phyloP scores from a whole-genome alignment of 371 early-diverging fungal species.

The Nematocida sp. region DNA sequence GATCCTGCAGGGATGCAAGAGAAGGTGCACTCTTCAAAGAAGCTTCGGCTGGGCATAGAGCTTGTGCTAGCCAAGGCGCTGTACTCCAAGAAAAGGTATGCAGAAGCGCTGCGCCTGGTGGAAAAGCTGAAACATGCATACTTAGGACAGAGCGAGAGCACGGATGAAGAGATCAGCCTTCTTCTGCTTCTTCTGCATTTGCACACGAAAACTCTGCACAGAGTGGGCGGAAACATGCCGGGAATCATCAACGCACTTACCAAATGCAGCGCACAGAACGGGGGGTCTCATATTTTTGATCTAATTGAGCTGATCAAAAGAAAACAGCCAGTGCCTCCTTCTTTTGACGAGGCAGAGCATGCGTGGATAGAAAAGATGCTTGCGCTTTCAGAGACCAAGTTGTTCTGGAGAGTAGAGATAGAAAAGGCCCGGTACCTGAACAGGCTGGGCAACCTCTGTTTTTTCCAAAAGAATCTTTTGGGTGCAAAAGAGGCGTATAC shows the following conservation, averaged over 20 bases:
- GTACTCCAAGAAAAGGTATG: conserved; percentile 21
- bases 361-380: conserved; percentile 23
- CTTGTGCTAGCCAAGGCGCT: conserved; percentile 25
- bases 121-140: neutral
- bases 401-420: conserved; percentile 23
- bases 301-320: conserved; percentile 31
- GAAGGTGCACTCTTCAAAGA: neutral
- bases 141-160: neutral
- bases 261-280: neutral
- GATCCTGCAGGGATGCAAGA: neutral
- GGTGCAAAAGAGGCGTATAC: conserved; percentile 5
- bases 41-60: conserved; percentile 1
- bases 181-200: neutral
- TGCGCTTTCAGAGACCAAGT: neutral
- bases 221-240: conserved; percentile 10
- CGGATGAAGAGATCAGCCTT: conserved; percentile 3
- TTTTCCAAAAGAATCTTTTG: conserved; percentile 11
- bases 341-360: neutral
- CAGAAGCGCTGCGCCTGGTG: neutral
- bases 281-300: neutral
- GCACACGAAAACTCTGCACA: neutral
- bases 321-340: conserved; percentile 1
- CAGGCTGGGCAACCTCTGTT: conserved; percentile 23
- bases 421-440: conserved; percentile 1
- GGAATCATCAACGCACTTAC: conserved; percentile 39